phyloP scores from a whole-genome alignment of 345 rosid genomes.

The Citrus cavaleriei region DNA sequence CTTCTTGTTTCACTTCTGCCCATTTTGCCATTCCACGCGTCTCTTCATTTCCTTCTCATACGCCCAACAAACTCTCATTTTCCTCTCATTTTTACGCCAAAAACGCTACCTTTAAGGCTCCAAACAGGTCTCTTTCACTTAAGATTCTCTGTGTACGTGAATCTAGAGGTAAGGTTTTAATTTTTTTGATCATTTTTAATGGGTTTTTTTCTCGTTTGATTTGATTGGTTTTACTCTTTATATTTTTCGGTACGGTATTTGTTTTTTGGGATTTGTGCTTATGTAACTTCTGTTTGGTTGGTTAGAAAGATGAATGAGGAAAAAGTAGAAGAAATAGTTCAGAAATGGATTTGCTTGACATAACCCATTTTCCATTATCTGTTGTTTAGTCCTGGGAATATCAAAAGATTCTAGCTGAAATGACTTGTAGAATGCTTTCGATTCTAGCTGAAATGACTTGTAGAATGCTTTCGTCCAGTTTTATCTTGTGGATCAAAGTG shows the following conservation, averaged over 20 bases:
- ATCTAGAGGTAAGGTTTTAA: conserved; percentile 33
- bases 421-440: background rate
- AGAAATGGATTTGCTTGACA: background rate
- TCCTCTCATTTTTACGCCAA: conserved; percentile 30
- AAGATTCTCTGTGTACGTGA: conserved; percentile 27
- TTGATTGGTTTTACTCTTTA: background rate
- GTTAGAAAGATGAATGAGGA: background rate
- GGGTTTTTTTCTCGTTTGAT: background rate
- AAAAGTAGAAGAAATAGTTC: background rate
- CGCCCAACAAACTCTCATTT: conserved; percentile 20
- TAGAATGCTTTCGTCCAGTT: background rate
- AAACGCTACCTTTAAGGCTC: conserved; percentile 14
- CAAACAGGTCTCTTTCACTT: conserved; percentile 22
- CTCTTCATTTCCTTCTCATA: background rate
- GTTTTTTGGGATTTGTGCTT: background rate
- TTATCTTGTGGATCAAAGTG: background rate
- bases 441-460: background rate
- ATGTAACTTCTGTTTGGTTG: background rate
- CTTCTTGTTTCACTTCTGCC: conserved; percentile 6
- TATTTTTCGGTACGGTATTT: background rate
- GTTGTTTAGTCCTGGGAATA: background rate
- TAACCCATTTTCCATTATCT: background rate
- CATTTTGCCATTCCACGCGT: conserved; percentile 4
- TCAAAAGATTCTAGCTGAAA: background rate
- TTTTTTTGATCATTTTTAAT: background rate